Base-by-base conservation (phyloP, 1,139 yeast species). In the Debaryomyces nepalensis region DNA sequence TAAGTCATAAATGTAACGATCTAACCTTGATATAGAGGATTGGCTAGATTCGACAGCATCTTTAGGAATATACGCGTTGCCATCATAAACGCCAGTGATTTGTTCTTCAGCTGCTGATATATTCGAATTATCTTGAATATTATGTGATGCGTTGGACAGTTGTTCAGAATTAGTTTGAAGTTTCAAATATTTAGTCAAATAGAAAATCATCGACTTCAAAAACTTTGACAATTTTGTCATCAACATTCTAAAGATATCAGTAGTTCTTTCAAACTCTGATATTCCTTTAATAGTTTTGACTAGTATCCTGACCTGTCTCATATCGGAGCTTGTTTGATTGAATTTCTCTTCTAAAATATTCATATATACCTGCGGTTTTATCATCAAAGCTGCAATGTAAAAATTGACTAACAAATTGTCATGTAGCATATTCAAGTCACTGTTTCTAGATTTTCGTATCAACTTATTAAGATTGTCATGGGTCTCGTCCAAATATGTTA, bases 281-380 rank as follows among this genome's bases (percentile, higher is more conserved):
- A 69, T 56, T 2, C 68, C 66, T 38, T 65, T 64, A 3, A 77
- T 54, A 2, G 75, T 68, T 45, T 73, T 75, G 2, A 75, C 64
- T 5, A 72, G 49, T 5, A 69, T 49, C 27, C 61, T 53, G 1
- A 63, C 63, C 43, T 59, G 68, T 42, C 58, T 61, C 39, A 70
- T 53, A 43, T 61, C 63, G n/a, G 59, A 64, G 34, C 52, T 58
- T 20, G 55, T 49, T 16, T 57, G 60, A 29, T 54, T 55, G 49
- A 59, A 70, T 47, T 51, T 64, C 7, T 45, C 50, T 16, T 58
- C 50, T 18, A 64, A 57, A 12, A 57, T 52, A 23, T 58, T 57
- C 10, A 60, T 52, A 45, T 73, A 68, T 42, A 55, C 58, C 2
- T 62, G 63, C 1, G 79, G 73, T 33, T 70, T 61, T 30, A 77